Conservation (phyloP, 768 basidiomycete genomes). For the Tylopilus vinaceipallidus region DNA sequence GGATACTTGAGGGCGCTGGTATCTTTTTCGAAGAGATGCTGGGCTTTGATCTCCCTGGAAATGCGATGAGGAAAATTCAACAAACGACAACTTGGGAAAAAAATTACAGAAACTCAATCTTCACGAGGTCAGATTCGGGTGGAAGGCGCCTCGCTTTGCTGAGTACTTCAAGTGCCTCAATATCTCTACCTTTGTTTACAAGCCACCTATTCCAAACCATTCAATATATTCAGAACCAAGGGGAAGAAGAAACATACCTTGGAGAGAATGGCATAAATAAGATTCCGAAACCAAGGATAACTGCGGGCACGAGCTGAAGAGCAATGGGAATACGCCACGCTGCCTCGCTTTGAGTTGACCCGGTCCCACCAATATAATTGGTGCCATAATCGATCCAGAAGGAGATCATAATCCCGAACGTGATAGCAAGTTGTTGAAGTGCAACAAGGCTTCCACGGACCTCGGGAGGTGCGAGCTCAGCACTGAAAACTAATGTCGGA, state of each 20-base stretch:
- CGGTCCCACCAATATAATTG: conserved; percentile 70
- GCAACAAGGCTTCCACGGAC: conserved; percentile 80
- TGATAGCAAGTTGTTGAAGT: conserved; percentile 80
- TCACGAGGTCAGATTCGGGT: conserved; percentile 60
- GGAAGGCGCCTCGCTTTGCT: conserved; percentile 57
- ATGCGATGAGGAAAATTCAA: background rate
- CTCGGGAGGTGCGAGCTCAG: conserved; percentile 72
- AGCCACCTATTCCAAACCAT: conserved; percentile 50
- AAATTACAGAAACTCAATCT: conserved; percentile 72
- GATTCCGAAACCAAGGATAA: conserved; percentile 68
- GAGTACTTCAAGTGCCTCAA: conserved; percentile 66
- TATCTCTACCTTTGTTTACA: conserved; percentile 73
- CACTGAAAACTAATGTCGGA: conserved; percentile 19
- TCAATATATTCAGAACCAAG: background rate
- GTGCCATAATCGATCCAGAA: conserved; percentile 52
- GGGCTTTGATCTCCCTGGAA: conserved; percentile 66
- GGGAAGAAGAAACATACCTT: conserved; percentile 37
- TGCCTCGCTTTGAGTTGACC: conserved; percentile 53
- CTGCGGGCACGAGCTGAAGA: conserved; percentile 71
- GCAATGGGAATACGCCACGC: conserved; percentile 77
- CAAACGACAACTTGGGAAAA: background rate
- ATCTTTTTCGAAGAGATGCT: conserved; percentile 73
- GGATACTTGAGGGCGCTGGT: conserved; percentile 55
- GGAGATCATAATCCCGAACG: conserved; percentile 71
- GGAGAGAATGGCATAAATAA: conserved; percentile 82